Evolutionary conservation across 2,329 filamentous ascomycete species (phyloP).

Genomic region (Lachnum nothofagi): DNA sequence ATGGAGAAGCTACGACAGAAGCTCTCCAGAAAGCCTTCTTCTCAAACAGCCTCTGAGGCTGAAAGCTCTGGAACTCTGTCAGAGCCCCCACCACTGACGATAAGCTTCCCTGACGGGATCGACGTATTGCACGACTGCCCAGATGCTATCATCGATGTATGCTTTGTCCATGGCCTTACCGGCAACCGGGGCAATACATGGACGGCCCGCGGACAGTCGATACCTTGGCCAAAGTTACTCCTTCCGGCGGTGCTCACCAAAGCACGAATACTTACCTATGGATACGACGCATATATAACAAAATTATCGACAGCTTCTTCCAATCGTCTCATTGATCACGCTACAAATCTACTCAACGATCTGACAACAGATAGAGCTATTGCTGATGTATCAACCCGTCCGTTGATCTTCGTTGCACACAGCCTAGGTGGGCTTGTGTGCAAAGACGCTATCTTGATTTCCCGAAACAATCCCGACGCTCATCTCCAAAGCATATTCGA

Average conservation of each 20-base stretch:
- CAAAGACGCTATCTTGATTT: constrained; percentile 35
- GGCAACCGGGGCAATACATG: constrained; percentile 38
- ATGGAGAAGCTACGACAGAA: too few species aligned
- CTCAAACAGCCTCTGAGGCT: too few species aligned
- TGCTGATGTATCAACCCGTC: constrained; percentile 8
- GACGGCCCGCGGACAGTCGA: constrained; percentile 29
- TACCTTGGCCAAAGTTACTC: constrained; percentile 27
- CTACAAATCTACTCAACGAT: constrained; percentile 19
- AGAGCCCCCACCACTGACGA: too few species aligned
- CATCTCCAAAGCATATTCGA: constrained; percentile 32
- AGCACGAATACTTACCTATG: constrained; percentile 34
- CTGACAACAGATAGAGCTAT: constrained; percentile 9
- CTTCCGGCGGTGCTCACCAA: constrained; percentile 29
- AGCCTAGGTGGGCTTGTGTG: constrained; percentile 39
- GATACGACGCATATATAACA: constrained; percentile 31
- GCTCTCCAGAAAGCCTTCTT: too few species aligned
- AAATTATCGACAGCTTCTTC: constrained; percentile 7
- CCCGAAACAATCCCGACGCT: constrained; percentile 30
- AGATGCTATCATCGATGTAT: constrained; percentile 24
- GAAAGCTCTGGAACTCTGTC: too few species aligned
- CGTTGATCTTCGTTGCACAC: constrained; percentile 37
- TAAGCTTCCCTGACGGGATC: not conserved
- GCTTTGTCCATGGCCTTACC: constrained; percentile 40
- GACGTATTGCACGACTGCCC: constrained; percentile 5
- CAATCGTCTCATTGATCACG: constrained; percentile 11